Evolutionary conservation across 768 basidiomycete genomes (phyloP), one percentile per base, ranked within the genome.

Genomic region (Gymnopilus junonius): DNA sequence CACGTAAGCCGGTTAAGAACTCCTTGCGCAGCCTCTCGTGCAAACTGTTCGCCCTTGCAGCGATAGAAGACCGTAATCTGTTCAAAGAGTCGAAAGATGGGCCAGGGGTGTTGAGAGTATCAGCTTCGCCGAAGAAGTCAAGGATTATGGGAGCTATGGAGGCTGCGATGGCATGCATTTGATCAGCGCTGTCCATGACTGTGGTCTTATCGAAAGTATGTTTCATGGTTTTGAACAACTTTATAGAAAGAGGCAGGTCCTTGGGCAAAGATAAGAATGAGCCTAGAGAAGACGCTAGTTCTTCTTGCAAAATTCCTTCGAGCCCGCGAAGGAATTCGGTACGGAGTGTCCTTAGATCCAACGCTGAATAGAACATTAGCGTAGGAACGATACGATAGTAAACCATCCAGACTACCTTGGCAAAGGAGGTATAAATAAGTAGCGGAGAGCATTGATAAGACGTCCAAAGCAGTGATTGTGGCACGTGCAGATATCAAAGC

Each of bases 271-370:
- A 56, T 17, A 81, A 39, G 61, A 75, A 70, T n/a, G 76, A 63
- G 64, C 76, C 79, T 70, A 86, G 88, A 62, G 80, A 72, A 14
- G 74, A 65, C 1, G 69, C 59, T 39, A 91, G 73, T 64, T 88
- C 85, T 59, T 85, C 80, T 46, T 77, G 71, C 27, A 88, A 74
- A 57, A 89, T 83, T 1, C 68, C 66, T 39, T 78, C 67, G 42
- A 90, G 73, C 14, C 79, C 79, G 2, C 69, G 64, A 35, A 80
- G 71, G 73, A 94, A 86, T 65, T 91, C 89, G 54, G 74, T 65
- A 67, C 92, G 88, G 59, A 94, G 73, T 8, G 90, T 87, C 50
- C 94, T 91, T 37, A 93, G 77, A 74, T 95, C 94, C 57, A 95
- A 78, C 8, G 92, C 92, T 84, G 34, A n/a, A 48, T 10, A 45